Evolutionary conservation across 257 asterid genomes (phyloP), one percentile per base, ranked within the genome.

Genomic region (Salvia hispanica): DNA sequence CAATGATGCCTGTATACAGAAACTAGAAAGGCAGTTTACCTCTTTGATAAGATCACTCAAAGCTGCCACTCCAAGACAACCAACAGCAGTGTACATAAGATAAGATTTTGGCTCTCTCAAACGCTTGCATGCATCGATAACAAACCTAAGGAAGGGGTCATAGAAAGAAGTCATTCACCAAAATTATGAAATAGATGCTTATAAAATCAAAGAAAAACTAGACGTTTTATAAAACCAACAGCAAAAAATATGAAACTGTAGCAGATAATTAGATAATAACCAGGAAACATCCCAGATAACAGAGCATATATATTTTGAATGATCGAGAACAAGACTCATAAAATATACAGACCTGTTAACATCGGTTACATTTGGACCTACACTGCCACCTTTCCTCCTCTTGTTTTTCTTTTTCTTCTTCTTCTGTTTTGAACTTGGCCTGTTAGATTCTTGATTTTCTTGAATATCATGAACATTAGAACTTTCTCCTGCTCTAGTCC

Each of bases 11-110:
- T 13, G 33, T 8, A 14, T 6, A 52, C 5, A 60, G 9, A 64
- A 48, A 63, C 31, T 39, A n/a, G 13, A 43, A 31, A 58, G 15
- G 16, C 39, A 43, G 3, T 13, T 70, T 81, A 90, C 99, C 96
- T 90, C 99, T 78, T 81, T 85, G 59, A 93, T 78, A 63, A 93
- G 92, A 85, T 90, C 97, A 34, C 84, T 82, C 78, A 93, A 67
- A 76, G 95, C 95, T 65, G 94, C 79, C 15, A 83, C 77, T 54
- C 98, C 98, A 15, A 93, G 95, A 71, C 92, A 83, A 59, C 88
- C 94, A 66, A 86, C 97, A 28, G 98, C 98, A 76, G 85, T 79
- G 81, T 88, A 93, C 73, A 93, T 81, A 48, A 93, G 88, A 77
- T 90, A 93, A 15, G 93, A 79, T 78, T 90, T 93, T 71, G 51